Conservation (phyloP, 2,329 filamentous ascomycete species). For the Fusarium transvaalense region DNA sequence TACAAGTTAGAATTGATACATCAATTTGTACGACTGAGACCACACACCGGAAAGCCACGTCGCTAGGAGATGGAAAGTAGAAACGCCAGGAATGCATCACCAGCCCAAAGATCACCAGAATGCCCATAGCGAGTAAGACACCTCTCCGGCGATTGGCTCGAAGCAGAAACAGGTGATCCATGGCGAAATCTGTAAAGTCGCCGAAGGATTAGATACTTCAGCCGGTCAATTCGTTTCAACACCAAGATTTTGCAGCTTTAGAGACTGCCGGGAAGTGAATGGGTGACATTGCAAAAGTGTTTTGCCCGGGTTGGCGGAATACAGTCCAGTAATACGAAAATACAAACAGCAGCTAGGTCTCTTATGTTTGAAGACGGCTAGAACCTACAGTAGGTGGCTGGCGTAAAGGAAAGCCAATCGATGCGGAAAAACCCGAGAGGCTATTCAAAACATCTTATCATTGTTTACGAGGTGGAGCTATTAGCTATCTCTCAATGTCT, state of each 20-base stretch:
- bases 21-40: fast-evolving
- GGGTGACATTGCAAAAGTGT: neutral
- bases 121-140: slow-evolving; percentile 14
- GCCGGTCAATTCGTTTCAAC: neutral
- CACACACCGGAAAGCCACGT: slow-evolving; percentile 12
- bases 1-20: neutral
- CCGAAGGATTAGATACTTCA: neutral
- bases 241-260: neutral
- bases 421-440: neutral
- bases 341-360: neutral
- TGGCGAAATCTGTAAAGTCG: neutral
- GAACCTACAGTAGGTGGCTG: neutral
- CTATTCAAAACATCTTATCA: neutral
- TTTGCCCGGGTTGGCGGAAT: neutral
- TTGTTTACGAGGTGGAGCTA: neutral
- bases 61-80: slow-evolving; percentile 6
- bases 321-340: neutral
- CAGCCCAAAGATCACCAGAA: slow-evolving; percentile 13
- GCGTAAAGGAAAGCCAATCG: neutral
- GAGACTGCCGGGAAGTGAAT: neutral
- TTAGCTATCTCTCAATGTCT: neutral
- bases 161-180: slow-evolving; percentile 9
- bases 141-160: slow-evolving; percentile 17
- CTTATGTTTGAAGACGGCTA: neutral
- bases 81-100: slow-evolving; percentile 11